phyloP scores from a whole-genome alignment of 2,329 filamentous ascomycete genomes.

The Aspergillus tanneri region DNA sequence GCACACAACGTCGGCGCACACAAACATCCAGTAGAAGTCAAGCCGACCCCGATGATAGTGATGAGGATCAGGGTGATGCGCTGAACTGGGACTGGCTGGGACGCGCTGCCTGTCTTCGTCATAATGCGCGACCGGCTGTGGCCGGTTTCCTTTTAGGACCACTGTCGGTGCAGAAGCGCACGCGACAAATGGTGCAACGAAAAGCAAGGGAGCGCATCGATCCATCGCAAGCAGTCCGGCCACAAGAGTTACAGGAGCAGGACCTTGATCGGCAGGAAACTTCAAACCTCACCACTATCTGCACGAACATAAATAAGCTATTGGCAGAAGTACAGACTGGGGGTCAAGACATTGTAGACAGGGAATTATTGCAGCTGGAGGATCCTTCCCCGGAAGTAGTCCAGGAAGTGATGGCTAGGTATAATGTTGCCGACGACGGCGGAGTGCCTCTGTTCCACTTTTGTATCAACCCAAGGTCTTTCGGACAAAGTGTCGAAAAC shows the following conservation, averaged over 20 bases:
- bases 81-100: constrained; percentile 87
- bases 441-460: constrained; percentile 82
- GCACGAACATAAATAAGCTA: constrained; percentile 67
- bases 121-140: constrained; percentile 71
- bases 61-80: constrained; percentile 69
- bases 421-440: constrained; percentile 65
- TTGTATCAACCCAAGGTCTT: constrained; percentile 83
- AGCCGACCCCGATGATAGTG: constrained; percentile 59
- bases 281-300: constrained; percentile 75
- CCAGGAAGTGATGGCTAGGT: constrained; percentile 59
- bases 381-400: constrained; percentile 41
- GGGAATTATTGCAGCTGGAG: constrained; percentile 37
- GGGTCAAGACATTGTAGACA: constrained; percentile 50
- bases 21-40: constrained; percentile 37
- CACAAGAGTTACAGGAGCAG: constrained; percentile 71
- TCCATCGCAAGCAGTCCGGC: constrained; percentile 66
- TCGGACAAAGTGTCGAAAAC: constrained; percentile 94
- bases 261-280: constrained; percentile 76
- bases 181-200: constrained; percentile 68
- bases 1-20: constrained; percentile 41
- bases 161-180: constrained; percentile 82
- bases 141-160: constrained; percentile 85
- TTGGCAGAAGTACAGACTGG: constrained; percentile 50
- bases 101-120: constrained; percentile 69
- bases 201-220: constrained; percentile 67